Base-by-base conservation (phyloP, 2,329 filamentous ascomycete species). In the Botrytis squamosa region DNA sequence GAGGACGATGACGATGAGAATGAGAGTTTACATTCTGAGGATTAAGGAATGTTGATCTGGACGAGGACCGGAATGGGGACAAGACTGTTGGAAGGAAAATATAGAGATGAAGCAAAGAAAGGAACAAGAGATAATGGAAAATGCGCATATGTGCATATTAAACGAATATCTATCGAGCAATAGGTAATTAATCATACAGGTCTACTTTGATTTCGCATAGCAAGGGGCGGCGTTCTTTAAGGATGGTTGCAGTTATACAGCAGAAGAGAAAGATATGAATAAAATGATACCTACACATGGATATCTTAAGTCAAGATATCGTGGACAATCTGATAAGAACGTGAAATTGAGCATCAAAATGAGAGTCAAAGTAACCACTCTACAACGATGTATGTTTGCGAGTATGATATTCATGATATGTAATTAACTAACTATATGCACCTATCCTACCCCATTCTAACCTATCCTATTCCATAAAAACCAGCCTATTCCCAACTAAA, bases 21-120 rank as follows among this genome's bases (percentile, higher is more conserved):
- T 63, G 66, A 69, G 18, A 69, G 66, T 69, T 16, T 69, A 57
- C 66, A 69, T 69, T 69, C 66, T 33, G 66, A 69, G 10, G 66
- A 69, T 57, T 69, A 69, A 12, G 36, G 25, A 42, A 20, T 7
- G 4, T 44, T 25, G 18, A 33, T 20, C 22, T 49, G 29, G 29
- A 1, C 8, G 63, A 22, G 10, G 18, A 8, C 29, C 42, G 1
- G 63, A 12, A 16, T 25, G 25, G 10, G 22, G 1, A 6, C 3
- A n/a, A 25, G 16, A 63, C 25, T 42, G 33, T 38, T 12, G 10
- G n/a, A 42, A 38, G 18, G 20, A 33, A 7, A 29, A 12, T 70
- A 42, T 40, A 57, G 42, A 46, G 22, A 29, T 18, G 40, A 63
- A 25, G 14, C 40, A 25, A 63, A 33, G 38, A 38, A 42, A 22